Percentiles rank a stretch among this genome's conserved stretches.
phyloP scores from a whole-genome alignment of 2,329 filamentous ascomycete genomes.

The Alternaria sp. region DNA sequence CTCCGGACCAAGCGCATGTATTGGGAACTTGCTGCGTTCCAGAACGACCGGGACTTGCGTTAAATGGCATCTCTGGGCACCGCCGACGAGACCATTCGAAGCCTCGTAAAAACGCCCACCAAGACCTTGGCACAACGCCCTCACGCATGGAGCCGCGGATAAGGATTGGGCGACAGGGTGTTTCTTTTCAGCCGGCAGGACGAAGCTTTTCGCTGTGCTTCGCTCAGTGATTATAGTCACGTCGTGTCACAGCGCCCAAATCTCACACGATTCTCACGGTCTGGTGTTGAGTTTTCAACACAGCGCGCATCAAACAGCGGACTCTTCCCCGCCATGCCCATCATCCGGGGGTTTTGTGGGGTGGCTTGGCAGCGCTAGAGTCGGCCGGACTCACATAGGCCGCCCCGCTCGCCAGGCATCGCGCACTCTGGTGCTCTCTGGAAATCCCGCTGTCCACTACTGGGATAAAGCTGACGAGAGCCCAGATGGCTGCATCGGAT shows the following conservation, averaged over 20 bases:
- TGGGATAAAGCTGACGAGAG: conserved; percentile 24
- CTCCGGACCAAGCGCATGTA: conserved; percentile 42
- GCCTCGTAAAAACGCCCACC: conserved; percentile 39
- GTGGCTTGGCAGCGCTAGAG: conserved; percentile 16
- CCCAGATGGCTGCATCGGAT: conserved; percentile 32
- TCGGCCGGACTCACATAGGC: conserved; percentile 3
- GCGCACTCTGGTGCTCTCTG: background rate
- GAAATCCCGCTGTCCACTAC: conserved; percentile 15
- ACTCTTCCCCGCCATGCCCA: conserved; percentile 4
- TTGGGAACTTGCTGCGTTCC: conserved; percentile 41
- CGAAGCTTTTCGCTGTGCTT: conserved; percentile 36
- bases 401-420: conserved; percentile 7
- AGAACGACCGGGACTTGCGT: conserved; percentile 40
- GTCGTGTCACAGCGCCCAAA: background rate
- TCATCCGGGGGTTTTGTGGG: conserved; percentile 7
- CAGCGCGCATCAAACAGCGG: background rate
- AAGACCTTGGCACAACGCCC: conserved; percentile 46
- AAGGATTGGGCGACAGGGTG: conserved; percentile 26
- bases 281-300: background rate
- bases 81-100: conserved; percentile 29
- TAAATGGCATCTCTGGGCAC: conserved; percentile 33
- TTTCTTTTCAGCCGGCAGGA: conserved; percentile 18
- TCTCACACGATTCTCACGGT: background rate
- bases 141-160: conserved; percentile 24
- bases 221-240: background rate